Evolutionary conservation across 208 protist species (phyloP), one percentile per base, ranked within the genome.

Genomic region (Crithidia bombi): DNA sequence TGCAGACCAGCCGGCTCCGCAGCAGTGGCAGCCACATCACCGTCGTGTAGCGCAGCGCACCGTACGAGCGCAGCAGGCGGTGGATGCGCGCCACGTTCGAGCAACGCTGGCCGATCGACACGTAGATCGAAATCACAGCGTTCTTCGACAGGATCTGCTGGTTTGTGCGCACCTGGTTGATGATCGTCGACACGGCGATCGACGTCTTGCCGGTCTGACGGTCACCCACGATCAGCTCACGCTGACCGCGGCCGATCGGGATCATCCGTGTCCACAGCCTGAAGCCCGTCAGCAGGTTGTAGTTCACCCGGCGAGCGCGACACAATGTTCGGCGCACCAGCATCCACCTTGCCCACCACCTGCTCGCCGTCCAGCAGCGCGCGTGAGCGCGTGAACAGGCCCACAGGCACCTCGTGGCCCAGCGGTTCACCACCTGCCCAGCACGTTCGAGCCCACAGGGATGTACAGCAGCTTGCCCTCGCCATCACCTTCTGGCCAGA

Each of bases 201-300:
- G 94, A 94, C 30, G 94, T 98, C 81, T 98, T 97, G 41, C 94
- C 94, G 23, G 92, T 97, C 81, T 98, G 94, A 63, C 94, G 91
- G 82, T 98, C 94, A 57, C 94, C 94, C 55, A 98, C 92, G 72
- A 98, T 98, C 57, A 98, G 73, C 87, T 98, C 92, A 76, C 94
- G 91, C 86, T 98, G 94, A 33, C 94, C 95, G 72, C 95, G 91
- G 51, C 95, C 95, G 70, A 98, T 92, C 35, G 95, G 95, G 68
- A 98, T 94, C 74, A 98, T 89, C n/a, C 49, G 92, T 89, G 80
- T 98, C 95, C 30, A 97, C 86, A 54, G 87, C 86, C 83, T 98
- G 73, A 97, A 87, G 46, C 95, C 95, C 19, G 91, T 97, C 65
- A 97, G 86, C 73, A 98, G 85, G 65, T 96, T 95, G 87, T 97